A percentile compares a stretch with the other conserved stretches of the same genome.
Conservation (phyloP, 2,329 filamentous ascomycete genomes). For the Pseudocercospora crystallina region DNA sequence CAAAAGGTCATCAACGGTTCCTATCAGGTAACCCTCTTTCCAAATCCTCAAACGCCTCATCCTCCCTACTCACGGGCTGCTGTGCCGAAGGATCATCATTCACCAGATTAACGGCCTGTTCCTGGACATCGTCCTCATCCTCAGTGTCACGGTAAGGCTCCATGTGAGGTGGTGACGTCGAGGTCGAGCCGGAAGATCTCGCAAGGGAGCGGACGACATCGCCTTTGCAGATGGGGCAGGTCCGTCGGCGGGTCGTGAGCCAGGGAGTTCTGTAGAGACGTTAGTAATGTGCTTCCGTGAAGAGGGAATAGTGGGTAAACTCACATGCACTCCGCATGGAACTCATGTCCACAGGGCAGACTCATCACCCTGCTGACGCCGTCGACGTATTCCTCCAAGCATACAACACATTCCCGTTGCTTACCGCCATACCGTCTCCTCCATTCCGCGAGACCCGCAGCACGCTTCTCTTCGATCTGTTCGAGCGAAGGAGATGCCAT, state of each 20-base stretch:
- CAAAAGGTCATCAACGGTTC: slow-evolving; percentile 13
- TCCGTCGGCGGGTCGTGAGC: slow-evolving; percentile 90
- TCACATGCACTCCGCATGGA: slow-evolving; percentile 98
- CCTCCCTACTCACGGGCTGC: slow-evolving; percentile 34
- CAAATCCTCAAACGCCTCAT: slow-evolving; percentile 37
- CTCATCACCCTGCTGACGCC: slow-evolving; percentile 96
- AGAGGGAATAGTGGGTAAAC: slow-evolving; percentile 43
- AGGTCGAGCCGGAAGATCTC: slow-evolving; percentile 20
- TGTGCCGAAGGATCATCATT: slow-evolving; percentile 35
- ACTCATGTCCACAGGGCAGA: slow-evolving; percentile 94
- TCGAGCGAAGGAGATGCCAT: slow-evolving; percentile 32
- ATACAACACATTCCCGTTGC: slow-evolving; percentile 90
- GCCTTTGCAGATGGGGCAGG: slow-evolving; percentile 98
- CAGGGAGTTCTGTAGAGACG: slow-evolving; percentile 73
- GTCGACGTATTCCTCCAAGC: slow-evolving; percentile 92
- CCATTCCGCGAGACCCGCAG: slow-evolving; percentile 51
- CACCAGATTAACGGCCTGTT: slow-evolving; percentile 32
- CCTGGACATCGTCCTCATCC: slow-evolving; percentile 34
- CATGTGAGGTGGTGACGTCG: slow-evolving; percentile 16
- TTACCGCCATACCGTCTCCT: slow-evolving; percentile 61
- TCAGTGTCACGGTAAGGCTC: slow-evolving; percentile 23
- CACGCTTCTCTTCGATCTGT: slow-evolving; percentile 54
- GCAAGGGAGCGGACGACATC: slow-evolving; percentile 70
- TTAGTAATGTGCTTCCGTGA: neutral
- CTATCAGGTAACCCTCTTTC: slow-evolving; percentile 33